phyloP scores from a whole-genome alignment of 2,329 filamentous ascomycete genomes.

The Fulvia fulva region DNA sequence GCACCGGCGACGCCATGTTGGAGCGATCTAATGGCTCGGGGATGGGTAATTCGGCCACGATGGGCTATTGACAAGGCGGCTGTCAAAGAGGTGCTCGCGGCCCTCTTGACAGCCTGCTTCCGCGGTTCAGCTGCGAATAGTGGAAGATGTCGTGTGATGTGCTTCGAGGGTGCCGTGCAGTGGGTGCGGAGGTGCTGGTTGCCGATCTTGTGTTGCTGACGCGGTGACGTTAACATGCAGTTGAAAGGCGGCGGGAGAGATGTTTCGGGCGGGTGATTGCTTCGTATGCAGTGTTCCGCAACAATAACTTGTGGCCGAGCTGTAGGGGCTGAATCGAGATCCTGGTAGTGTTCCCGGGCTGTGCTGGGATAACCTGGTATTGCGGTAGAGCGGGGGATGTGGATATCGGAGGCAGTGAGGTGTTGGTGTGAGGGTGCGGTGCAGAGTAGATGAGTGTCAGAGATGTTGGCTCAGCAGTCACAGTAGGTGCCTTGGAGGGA shows the following conservation, averaged over 20 bases:
- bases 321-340: background rate
- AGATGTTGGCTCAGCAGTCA: background rate
- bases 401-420: background rate
- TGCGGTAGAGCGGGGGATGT: background rate
- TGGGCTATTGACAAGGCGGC: slow-evolving; percentile 26
- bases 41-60: slow-evolving; percentile 29
- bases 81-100: slow-evolving; percentile 28
- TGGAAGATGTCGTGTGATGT: background rate
- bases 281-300: slow-evolving; percentile 4
- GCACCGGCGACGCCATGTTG: slow-evolving; percentile 71
- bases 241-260: slow-evolving; percentile 3
- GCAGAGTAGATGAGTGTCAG: background rate
- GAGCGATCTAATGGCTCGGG: slow-evolving; percentile 23
- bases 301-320: slow-evolving; percentile 1
- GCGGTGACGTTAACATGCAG: slow-evolving; percentile 2
- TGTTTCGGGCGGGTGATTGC: background rate
- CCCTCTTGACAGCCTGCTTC: slow-evolving; percentile 29
- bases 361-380: background rate
- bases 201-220: background rate
- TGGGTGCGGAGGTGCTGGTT: background rate
- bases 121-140: background rate
- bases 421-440: background rate
- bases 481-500: background rate
- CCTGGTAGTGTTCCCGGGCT: background rate
- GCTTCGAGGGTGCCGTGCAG: background rate